These are phyloP conservation scores for Ceratocystis harringtonii DNA, from an alignment of 2,329 filamentous ascomycete genomes.

Conservation along the genomic window DNA sequence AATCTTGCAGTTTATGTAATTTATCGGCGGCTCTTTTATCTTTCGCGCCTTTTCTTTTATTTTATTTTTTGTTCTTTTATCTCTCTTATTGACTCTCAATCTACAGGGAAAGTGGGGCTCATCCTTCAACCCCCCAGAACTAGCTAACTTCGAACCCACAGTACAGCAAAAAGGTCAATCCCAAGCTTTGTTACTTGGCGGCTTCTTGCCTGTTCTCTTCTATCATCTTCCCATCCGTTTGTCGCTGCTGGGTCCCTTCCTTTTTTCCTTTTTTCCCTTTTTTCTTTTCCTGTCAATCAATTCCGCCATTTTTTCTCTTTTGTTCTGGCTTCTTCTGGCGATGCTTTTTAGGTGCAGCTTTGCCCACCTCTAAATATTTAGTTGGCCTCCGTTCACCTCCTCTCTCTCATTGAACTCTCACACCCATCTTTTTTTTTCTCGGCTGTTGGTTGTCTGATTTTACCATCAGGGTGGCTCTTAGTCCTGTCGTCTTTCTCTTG, in stretches of 20 bases:
- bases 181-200: neutral
- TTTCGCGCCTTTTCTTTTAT: neutral
- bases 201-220: neutral
- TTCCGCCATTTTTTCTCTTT: neutral
- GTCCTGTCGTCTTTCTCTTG: neutral
- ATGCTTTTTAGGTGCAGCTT: conserved; percentile 15
- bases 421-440: neutral
- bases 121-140: conserved; percentile 1
- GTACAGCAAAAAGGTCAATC: neutral
- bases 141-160: neutral
- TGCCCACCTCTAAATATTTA: conserved; percentile 8
- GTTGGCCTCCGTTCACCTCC: conserved; percentile 1
- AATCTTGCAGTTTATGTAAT: neutral
- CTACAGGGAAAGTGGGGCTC: conserved; percentile 1
- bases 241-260: neutral
- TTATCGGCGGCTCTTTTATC: neutral
- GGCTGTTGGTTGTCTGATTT: neutral
- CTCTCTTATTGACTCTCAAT: neutral
- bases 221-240: neutral
- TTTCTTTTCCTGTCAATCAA: neutral
- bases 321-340: neutral
- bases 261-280: neutral
- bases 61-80: neutral
- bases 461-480: neutral
- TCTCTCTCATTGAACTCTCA: neutral